Base-by-base conservation (phyloP, 768 basidiomycete species). In the Naganishia vaughanmartiniae region DNA sequence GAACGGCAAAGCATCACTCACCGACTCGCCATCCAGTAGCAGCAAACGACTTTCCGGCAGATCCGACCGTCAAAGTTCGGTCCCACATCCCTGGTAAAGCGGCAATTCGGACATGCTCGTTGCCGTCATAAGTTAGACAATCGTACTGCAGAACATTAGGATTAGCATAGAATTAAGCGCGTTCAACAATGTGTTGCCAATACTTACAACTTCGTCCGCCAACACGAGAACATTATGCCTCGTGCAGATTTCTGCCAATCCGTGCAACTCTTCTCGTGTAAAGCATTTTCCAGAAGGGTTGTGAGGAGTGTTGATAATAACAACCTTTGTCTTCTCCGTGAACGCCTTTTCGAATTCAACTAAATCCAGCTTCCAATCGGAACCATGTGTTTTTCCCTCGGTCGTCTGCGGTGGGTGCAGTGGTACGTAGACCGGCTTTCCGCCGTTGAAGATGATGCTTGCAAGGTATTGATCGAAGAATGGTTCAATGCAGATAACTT, bases 211-310 rank as follows among this genome's bases (percentile, higher is more conserved):
- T 87, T 99, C 96, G 81, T 99, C 96, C 1, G 93, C 83, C 86
- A 97, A 89, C 39, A 97, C 88, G 46, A 99, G 83, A 28, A 98
- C 85, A 79, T 99, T 93, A 81, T 90, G 89, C 82, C 97, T 92
- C 78, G 92, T 87, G 4, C 94, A 93, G 28, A 99, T 82, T 65
- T 85, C 86, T 34, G 94, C 94, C 69, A 99, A 92, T 65, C 86
- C 84, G 73, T 90, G 88, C 2, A 99, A 85, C 80, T 99, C 96
- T 57, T 85, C 77, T 69, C 85, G 86, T 7, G 88, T 90, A 80
- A 96, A 98, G 42, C 97, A 92, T 82, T 99, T 99, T 57, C 96
- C 96, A n/a, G 97, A 87, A 28, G 96, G 96, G 81, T 98, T 98
- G 82, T 97, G 94, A 7, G 94, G 93, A 1, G 95, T 97, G 81